Conservation (phyloP, 257 asterid species). For the Gynochthodes officinalis region DNA sequence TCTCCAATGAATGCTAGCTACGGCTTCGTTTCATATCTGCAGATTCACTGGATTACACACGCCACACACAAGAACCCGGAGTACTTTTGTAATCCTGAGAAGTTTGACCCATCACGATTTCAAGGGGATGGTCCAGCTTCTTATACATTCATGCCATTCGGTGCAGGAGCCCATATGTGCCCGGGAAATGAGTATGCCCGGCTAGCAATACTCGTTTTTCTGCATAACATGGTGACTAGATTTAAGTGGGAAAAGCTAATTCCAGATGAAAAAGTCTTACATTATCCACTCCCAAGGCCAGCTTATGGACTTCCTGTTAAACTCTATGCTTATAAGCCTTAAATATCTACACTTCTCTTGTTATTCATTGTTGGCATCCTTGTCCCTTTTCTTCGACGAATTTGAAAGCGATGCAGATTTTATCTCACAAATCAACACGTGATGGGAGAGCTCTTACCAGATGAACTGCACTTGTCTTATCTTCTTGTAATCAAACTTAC, state of each 20-base stretch:
- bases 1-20: background rate
- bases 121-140: conserved; percentile 8
- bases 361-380: background rate
- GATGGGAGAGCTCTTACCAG: no score
- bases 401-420: background rate
- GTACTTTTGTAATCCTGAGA: conserved; percentile 4
- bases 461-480: no score
- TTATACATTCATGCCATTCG: conserved; percentile 8
- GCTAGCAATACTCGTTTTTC: conserved; percentile 7
- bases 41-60: conserved; percentile 10
- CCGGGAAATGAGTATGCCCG: conserved; percentile 13
- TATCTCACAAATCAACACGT: background rate
- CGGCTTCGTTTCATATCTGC: background rate
- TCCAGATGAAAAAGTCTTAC: background rate
- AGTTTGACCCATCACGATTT: conserved; percentile 14
- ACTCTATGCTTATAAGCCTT: conserved; percentile 6
- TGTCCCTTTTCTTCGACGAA: background rate
- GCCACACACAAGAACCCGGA: conserved; percentile 12
- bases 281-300: conserved; percentile 9
- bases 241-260: conserved; percentile 10
- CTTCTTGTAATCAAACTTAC: no score
- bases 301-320: conserved; percentile 16
- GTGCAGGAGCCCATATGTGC: conserved; percentile 10
- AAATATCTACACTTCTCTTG: background rate
- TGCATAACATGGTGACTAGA: conserved; percentile 6